Base-by-base conservation (phyloP, 2,329 filamentous ascomycete genomes). In the Gnomoniopsis smithogilvyi region DNA sequence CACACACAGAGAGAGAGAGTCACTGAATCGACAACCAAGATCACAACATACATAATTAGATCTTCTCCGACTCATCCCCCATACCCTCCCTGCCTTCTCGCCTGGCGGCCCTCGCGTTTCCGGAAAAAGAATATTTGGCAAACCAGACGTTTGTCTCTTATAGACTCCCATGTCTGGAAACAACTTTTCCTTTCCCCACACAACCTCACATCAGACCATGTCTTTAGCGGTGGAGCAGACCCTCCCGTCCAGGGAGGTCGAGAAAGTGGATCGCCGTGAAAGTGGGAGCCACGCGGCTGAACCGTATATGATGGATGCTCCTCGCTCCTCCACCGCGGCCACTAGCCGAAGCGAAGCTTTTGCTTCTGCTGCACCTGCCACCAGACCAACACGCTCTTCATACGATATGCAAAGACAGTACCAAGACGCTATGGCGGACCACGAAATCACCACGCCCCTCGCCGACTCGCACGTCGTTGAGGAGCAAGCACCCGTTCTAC, bases 401-500 rank as follows among this genome's bases (percentile, higher is more conserved):
- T 61, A 63, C 47, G 65, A 65, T 62, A 61, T 61, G 30, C 65
- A 65, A 46, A 54, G 54, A 58, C 62, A 62, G 60, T 56, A 56
- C 48, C 65, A 61, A 59, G 62, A 63, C 62, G 60, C 62, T 48
- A 63, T 63, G 61, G 54, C 54, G 58, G 58, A 56, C 43, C 51
- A 61, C 34, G 62, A 60, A n/a, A 63, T 63, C 56, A 62, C 58
- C 49, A 57, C 53, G 19, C 45, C 58, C 43, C 59, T 60, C n/a
- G 58, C 62, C 49, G 61, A 61, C 55, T 50, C 58, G 52, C 41
- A 65, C 64, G 58, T 58, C 62, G 54, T 51, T 54, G 61, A 57
- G 58, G 62, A 54, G 17, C 61, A 65, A 51, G 68, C 75, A 26
- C 81, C 81, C 11, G 76, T 77, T 43, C 70, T 84, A 6, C 82